Conservation (phyloP, 2,329 filamentous ascomycete genomes). For the Plectosphaerella cucumerina region DNA sequence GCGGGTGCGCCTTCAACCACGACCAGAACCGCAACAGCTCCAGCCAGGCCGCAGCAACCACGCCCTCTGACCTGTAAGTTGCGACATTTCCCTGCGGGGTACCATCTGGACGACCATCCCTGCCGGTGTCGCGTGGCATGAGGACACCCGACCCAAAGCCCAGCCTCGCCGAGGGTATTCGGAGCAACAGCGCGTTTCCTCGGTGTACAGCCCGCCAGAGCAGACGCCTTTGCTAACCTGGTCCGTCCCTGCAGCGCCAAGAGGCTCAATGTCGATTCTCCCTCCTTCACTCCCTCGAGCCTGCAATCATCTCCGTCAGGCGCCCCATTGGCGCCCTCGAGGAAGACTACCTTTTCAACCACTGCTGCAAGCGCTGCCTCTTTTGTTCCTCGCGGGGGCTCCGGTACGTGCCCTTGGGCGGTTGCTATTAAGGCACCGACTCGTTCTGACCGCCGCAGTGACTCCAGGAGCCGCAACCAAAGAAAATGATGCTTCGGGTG, state of each 20-base stretch:
- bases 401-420: conserved; percentile 25
- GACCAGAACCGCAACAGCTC: conserved; percentile 59
- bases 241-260: conserved; percentile 52
- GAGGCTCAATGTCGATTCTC: conserved; percentile 93
- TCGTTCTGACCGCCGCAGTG: conserved; percentile 10
- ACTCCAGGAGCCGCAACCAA: conserved; percentile 18
- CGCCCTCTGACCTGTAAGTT: conserved; percentile 48
- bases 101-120: neutral
- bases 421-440: neutral
- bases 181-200: too few species aligned
- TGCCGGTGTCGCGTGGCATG: neutral
- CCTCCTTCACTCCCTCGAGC: conserved; percentile 78
- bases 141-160: too few species aligned
- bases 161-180: too few species aligned
- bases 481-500: conserved; percentile 29
- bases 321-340: conserved; percentile 36
- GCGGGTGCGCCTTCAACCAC: conserved; percentile 88
- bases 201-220: too few species aligned
- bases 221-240: too few species aligned
- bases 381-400: conserved; percentile 68
- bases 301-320: conserved; percentile 17
- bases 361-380: conserved; percentile 86
- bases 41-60: conserved; percentile 11
- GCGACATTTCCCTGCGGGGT: neutral
- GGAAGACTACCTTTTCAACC: conserved; percentile 77